Percentiles rank a stretch among this genome's conserved stretches.
phyloP scores from a whole-genome alignment of 768 basidiomycete genomes.

The Cystobasidium tubakii region DNA sequence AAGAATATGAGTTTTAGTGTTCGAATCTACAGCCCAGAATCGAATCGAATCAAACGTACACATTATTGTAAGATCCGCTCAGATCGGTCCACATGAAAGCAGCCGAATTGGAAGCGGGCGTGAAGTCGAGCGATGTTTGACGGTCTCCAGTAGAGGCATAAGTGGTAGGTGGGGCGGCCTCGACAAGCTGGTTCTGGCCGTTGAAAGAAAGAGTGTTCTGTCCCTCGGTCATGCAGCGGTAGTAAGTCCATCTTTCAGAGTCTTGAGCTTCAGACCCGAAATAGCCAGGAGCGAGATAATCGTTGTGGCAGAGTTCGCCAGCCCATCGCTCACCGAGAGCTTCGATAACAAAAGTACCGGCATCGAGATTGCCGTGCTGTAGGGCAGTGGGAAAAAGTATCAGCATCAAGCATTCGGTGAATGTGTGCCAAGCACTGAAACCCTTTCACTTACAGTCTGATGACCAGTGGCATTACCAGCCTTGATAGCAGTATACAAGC shows the following conservation, averaged over 20 bases:
- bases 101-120: constrained; percentile 59
- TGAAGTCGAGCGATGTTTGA: constrained; percentile 81
- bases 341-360: constrained; percentile 91
- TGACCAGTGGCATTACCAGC: constrained; percentile 72
- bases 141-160: constrained; percentile 57
- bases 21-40: background rate
- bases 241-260: constrained; percentile 72
- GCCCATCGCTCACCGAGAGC: constrained; percentile 89
- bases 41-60: background rate
- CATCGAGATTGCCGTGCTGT: constrained; percentile 80
- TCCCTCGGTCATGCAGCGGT: constrained; percentile 92
- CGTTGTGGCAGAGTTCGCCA: constrained; percentile 71
- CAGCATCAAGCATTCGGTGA: too few species aligned
- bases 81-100: constrained; percentile 77
- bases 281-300: constrained; percentile 71
- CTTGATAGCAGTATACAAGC: constrained; percentile 81
- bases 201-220: constrained; percentile 87
- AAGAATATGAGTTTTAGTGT: background rate
- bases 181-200: constrained; percentile 71
- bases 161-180: constrained; percentile 57
- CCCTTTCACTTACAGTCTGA: constrained; percentile 56
- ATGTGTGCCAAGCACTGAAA: constrained; percentile 37
- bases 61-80: constrained; percentile 54
- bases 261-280: constrained; percentile 69
- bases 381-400: background rate